phyloP scores from a whole-genome alignment of 129 eudicot genomes.

The Helianthus tuberosus region DNA sequence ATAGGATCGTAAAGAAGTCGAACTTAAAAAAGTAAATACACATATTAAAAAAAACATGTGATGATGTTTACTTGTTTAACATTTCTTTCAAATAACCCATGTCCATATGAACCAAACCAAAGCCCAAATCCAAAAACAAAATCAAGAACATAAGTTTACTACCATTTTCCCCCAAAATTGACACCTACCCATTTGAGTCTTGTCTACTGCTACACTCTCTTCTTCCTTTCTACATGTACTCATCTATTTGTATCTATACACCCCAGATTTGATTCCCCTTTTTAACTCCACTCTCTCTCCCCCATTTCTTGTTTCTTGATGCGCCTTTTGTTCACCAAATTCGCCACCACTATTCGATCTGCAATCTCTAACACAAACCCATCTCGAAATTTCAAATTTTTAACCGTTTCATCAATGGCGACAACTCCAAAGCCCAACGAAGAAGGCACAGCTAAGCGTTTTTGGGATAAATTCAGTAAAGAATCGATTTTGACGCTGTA shows the following conservation, averaged over 20 bases:
- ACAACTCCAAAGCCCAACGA: slow-evolving; percentile 52
- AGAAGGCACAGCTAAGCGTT: slow-evolving; percentile 59
- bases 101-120: too few species aligned
- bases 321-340: too few species aligned
- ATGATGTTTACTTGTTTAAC: too few species aligned
- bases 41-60: too few species aligned
- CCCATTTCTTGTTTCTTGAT: slow-evolving; percentile 38
- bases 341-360: background rate
- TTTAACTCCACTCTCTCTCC: slow-evolving; percentile 24
- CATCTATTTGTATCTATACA: slow-evolving; percentile 33
- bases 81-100: too few species aligned
- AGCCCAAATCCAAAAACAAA: slow-evolving; percentile 11
- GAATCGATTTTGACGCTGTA: slow-evolving; percentile 61
- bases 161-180: slow-evolving; percentile 8
- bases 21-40: too few species aligned
- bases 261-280: slow-evolving; percentile 39
- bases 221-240: background rate
- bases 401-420: slow-evolving; percentile 48
- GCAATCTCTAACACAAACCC: slow-evolving; percentile 9
- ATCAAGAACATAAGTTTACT: too few species aligned
- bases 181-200: background rate
- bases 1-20: too few species aligned
- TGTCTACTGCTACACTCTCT: background rate
- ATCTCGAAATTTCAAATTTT: background rate
- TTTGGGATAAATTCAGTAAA: slow-evolving; percentile 59